Evolutionary conservation across 2,329 filamentous ascomycete genomes (phyloP).

Genomic region (Paecilomyces variotii): DNA sequence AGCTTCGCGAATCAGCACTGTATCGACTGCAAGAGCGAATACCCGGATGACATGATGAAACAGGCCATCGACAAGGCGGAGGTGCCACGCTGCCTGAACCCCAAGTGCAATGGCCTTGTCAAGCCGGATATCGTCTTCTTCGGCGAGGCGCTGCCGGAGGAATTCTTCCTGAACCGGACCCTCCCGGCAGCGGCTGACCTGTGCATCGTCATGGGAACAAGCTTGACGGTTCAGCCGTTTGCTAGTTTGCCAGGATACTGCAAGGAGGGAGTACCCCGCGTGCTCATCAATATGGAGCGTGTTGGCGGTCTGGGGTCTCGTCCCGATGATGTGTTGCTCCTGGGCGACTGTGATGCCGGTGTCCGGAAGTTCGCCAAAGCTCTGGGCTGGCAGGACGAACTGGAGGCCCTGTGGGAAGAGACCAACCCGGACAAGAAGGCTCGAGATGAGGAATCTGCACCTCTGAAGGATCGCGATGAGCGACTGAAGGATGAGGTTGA

Average conservation of each 20-base stretch:
- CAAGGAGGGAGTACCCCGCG: conserved; percentile 55
- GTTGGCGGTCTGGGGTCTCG: conserved; percentile 72
- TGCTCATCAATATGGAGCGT: conserved; percentile 79
- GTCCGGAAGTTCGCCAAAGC: conserved; percentile 70
- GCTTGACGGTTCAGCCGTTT: conserved; percentile 81
- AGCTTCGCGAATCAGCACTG: conserved; percentile 89
- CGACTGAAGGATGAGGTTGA: conserved; percentile 49
- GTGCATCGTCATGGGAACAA: conserved; percentile 81
- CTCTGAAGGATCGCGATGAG: conserved; percentile 46
- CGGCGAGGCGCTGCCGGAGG: conserved; percentile 61
- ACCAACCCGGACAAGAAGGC: conserved; percentile 57
- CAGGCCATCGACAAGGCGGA: conserved; percentile 56
- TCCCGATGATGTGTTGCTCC: conserved; percentile 72
- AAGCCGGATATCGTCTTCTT: conserved; percentile 97
- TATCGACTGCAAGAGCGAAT: conserved; percentile 72
- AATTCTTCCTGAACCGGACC: conserved; percentile 54
- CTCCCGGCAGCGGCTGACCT: conserved; percentile 61
- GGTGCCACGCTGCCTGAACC: conserved; percentile 60
- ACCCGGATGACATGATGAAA: conserved; percentile 66
- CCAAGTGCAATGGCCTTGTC: conserved; percentile 65
- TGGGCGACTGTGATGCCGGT: conserved; percentile 77
- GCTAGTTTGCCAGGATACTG: conserved; percentile 66
- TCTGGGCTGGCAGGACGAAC: conserved; percentile 76
- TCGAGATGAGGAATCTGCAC: conserved; percentile 29
- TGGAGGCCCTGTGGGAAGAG: conserved; percentile 66